phyloP scores from a whole-genome alignment of 768 basidiomycete species.

The Russula lepida region DNA sequence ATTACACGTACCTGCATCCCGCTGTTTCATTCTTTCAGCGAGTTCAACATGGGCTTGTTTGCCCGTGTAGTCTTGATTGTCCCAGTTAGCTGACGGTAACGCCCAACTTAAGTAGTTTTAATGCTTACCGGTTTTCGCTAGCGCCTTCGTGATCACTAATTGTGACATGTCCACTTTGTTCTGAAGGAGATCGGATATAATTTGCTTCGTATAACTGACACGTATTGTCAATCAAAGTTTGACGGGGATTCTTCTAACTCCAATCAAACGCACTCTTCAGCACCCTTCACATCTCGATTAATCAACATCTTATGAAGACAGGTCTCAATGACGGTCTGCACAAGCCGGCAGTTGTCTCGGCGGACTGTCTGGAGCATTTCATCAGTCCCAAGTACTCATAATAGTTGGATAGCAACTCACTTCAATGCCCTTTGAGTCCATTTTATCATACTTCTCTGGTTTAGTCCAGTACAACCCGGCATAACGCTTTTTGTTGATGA shows the following conservation, averaged over 20 bases:
- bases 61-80: constrained; percentile 66
- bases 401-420: constrained; percentile 34
- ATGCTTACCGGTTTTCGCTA: constrained; percentile 69
- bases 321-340: constrained; percentile 96
- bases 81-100: neutral
- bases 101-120: neutral
- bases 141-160: constrained; percentile 95
- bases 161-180: constrained; percentile 99
- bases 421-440: constrained; percentile 99
- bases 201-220: constrained; percentile 81
- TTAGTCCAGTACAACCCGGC: constrained; percentile 98
- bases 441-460: constrained; percentile 94
- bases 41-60: constrained; percentile 97
- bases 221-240: neutral
- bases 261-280: constrained; percentile 65
- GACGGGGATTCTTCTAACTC: neutral
- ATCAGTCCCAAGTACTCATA: neutral
- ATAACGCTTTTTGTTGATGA: constrained; percentile 98
- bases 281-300: constrained; percentile 86
- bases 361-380: constrained; percentile 72
- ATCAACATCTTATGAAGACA: constrained; percentile 98
- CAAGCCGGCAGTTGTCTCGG: constrained; percentile 96
- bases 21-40: constrained; percentile 90
- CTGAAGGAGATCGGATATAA: constrained; percentile 87
- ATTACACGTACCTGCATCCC: constrained; percentile 66